These are phyloP conservation scores for Uromyces viciae-fabae DNA, from an alignment of 1,284 basidiomycete genomes.

Conservation along the genomic window DNA sequence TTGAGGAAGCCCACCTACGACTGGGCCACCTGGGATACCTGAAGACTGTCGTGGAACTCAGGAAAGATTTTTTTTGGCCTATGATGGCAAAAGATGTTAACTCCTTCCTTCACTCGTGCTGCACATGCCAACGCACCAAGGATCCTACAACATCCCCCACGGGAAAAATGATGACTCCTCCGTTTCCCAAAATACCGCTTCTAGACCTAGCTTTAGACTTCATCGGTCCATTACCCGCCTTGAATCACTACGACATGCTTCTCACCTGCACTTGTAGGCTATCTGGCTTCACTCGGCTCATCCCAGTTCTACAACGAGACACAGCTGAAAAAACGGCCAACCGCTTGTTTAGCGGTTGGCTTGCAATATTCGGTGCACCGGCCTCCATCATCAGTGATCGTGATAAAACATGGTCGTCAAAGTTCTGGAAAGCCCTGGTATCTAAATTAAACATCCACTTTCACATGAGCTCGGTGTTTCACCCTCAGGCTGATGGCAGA, in stretches of 20 bases:
- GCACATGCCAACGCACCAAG: conserved; percentile 7
- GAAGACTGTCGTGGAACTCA: not conserved
- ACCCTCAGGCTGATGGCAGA: conserved; percentile 50
- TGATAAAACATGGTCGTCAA: not conserved
- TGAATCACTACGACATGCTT: not conserved
- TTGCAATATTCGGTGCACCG: not conserved
- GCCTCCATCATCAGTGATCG: not conserved
- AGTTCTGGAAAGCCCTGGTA: not conserved
- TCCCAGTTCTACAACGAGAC: not conserved
- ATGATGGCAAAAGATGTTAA: not conserved
- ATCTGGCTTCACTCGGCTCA: not conserved
- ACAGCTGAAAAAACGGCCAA: not conserved
- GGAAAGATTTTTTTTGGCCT: conserved; percentile 15
- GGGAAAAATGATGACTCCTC: not conserved
- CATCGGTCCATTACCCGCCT: not conserved
- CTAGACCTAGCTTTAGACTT: not conserved
- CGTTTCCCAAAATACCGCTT: not conserved
- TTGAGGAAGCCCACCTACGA: conserved; percentile 51
- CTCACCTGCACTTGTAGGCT: not conserved
- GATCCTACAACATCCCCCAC: not conserved
- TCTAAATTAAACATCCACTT: not conserved
- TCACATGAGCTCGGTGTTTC: conserved; percentile 46
- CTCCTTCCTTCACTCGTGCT: not conserved
- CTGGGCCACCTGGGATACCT: conserved; percentile 13
- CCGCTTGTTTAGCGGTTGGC: not conserved